Evolutionary conservation across 163 green algal species (phyloP).

Genomic region (Scenedesmus sp.): DNA sequence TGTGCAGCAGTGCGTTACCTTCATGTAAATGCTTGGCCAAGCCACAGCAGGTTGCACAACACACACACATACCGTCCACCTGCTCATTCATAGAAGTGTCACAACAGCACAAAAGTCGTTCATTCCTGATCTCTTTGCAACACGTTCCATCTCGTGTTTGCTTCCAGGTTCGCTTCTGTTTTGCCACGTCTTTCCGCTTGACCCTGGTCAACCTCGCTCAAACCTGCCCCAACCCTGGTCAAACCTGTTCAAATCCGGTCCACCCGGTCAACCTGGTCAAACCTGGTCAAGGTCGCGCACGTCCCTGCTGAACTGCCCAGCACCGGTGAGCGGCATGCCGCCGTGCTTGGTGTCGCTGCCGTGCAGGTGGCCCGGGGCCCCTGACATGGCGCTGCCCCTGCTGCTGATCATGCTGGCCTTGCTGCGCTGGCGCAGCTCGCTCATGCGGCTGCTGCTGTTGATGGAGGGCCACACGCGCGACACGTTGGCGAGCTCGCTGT

Average conservation of each 20-base stretch:
- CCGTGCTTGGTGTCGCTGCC: neutral
- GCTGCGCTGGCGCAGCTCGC: constrained; percentile 39
- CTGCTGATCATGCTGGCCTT: neutral
- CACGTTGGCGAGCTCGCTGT: constrained; percentile 47
- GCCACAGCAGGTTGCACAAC: no score
- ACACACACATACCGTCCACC: no score
- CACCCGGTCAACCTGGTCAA: neutral
- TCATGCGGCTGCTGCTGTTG: constrained; percentile 37
- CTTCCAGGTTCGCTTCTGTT: neutral
- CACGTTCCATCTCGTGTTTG: neutral
- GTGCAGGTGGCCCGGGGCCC: neutral
- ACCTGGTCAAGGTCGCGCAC: neutral
- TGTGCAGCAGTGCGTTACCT: no score
- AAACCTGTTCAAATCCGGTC: neutral
- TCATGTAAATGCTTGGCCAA: no score
- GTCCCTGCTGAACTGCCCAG: neutral
- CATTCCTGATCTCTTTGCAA: no score
- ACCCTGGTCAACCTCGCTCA: no score
- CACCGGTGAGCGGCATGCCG: neutral
- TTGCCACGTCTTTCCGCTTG: no score
- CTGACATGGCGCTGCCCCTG: neutral
- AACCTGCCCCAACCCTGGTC: neutral
- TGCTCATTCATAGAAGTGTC: no score
- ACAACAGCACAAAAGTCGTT: no score
- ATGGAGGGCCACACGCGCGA: constrained; percentile 40